Base-by-base conservation (phyloP, 441 rosid genomes). In the Croton laevigatus region DNA sequence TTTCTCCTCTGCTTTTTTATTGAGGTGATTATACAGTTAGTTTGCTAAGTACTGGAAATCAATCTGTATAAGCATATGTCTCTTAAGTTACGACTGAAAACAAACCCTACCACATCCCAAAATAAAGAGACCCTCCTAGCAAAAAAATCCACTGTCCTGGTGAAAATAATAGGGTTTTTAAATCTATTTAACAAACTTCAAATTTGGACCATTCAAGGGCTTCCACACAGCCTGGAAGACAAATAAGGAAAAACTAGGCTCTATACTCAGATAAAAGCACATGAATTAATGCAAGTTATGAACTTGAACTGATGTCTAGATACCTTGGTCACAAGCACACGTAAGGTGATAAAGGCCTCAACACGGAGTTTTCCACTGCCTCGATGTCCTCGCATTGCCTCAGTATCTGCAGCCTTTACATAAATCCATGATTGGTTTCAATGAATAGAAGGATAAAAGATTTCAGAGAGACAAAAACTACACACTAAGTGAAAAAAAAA, bases 261-360 rank as follows among this genome's bases (percentile, higher is more conserved):
- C 8, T 10, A 19, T 0, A 14, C 60, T 71, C 42, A 20, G 40
- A 22, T 6, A 62, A 51, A 38, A 8, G 23, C 10, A 66, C 17
- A 61, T 59, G 58, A 51, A 66, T 14, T 20, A 51, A 45, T 20
- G 32, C 6, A 66, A 59, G 45, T 60, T 69, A 66, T 62, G 48
- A 62, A 66, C 16, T 19, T 44, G 52, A 48, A 54, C 65, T 23
- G 59, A 69, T 65, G 45, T 22, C 19, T 17, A 61, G 74, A 69
- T 83, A 95, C 99, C 98, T 89, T 91, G 59, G 97, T 93, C 60
- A 93, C 91, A 79, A 95, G 96, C 62, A 86, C 59, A 19, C 98
- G 90, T 53, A 93, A 67, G 74, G 99, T 82, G 73, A 86, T 6
- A 80, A 88, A 88, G 66, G 97, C 94, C 82, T 95, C 98, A 75